Percentiles rank a stretch among this genome's conserved stretches.
Evolutionary conservation across 1,139 yeast genomes (phyloP).

Genomic region (Saccharomyces pastorianus): DNA sequence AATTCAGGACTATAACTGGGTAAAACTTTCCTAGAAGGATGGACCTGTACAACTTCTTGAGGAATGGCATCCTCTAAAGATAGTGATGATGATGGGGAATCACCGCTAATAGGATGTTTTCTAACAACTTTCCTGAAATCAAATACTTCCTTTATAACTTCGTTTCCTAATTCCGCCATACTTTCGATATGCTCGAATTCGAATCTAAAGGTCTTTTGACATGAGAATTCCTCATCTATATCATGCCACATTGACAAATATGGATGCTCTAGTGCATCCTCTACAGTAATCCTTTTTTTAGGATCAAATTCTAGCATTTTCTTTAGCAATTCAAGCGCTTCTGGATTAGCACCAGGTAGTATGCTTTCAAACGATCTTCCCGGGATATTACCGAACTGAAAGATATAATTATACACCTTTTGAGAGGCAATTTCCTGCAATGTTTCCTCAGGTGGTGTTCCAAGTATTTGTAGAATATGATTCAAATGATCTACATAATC

Average conservation of each 20-base stretch:
- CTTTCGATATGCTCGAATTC: conserved; percentile 81
- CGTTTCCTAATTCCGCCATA: conserved; percentile 38
- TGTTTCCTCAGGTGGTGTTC: conserved; percentile 83
- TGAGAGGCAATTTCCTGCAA: conserved; percentile 75
- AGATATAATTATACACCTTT: conserved; percentile 83
- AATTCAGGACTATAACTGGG: background rate
- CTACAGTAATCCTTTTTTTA: conserved; percentile 71
- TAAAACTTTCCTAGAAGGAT: background rate
- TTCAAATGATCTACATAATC: conserved; percentile 92
- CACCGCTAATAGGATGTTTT: background rate
- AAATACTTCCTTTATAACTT: background rate
- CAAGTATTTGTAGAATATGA: conserved; percentile 73
- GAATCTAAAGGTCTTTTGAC: conserved; percentile 77
- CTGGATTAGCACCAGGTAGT: conserved; percentile 79
- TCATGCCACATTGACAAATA: conserved; percentile 91
- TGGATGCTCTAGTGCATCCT: conserved; percentile 80
- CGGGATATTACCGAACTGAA: conserved; percentile 74
- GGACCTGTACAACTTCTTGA: background rate
- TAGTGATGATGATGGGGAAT: background rate
- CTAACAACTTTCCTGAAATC: background rate
- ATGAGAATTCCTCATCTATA: conserved; percentile 84
- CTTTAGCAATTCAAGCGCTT: conserved; percentile 73
- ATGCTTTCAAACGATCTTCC: conserved; percentile 61
- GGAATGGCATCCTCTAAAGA: background rate
- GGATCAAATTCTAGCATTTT: conserved; percentile 84